Conservation (phyloP, 208 protist species). For the Trypanosoma congolense region DNA sequence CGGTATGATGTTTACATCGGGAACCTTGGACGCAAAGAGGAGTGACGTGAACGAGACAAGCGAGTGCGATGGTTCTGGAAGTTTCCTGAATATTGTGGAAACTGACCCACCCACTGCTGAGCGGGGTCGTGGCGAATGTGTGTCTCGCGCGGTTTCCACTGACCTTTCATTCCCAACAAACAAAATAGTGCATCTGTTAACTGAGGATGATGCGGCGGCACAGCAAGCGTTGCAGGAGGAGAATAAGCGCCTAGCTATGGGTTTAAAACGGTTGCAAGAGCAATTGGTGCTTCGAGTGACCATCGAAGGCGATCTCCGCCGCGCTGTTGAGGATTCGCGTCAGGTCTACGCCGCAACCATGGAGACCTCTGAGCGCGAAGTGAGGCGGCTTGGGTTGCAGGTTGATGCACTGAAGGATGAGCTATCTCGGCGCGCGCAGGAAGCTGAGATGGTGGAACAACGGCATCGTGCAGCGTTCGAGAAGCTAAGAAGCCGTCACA, state of each 20-base stretch:
- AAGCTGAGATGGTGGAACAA: conserved; percentile 35
- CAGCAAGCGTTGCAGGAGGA: conserved; percentile 19
- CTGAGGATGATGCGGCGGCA: conserved; percentile 16
- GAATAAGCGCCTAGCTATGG: conserved; percentile 16
- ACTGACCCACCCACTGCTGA: not conserved
- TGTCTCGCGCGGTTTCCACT: conserved; percentile 7
- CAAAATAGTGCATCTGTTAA: conserved; percentile 5
- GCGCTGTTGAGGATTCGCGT: conserved; percentile 35
- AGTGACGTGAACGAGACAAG: not conserved
- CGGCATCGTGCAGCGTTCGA: conserved; percentile 19
- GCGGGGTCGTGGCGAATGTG: not conserved
- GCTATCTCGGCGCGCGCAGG: conserved; percentile 52
- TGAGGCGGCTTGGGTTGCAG: conserved; percentile 26
- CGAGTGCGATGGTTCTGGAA: conserved; percentile 1
- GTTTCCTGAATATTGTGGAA: not conserved
- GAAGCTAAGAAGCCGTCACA: conserved; percentile 28
- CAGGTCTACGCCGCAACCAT: conserved; percentile 14
- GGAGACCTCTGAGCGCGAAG: conserved; percentile 12
- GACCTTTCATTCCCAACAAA: conserved; percentile 3
- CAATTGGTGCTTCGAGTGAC: conserved; percentile 40
- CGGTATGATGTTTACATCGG: not conserved
- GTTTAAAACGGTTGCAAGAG: conserved; percentile 36
- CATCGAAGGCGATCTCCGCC: conserved; percentile 51
- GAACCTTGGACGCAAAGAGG: not conserved
- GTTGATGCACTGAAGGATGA: conserved; percentile 75